Percentiles rank a stretch among this genome's conserved stretches.
These are phyloP conservation scores for Clarireedia hainanense DNA, from an alignment of 2,329 filamentous ascomycete genomes.

Conservation along the genomic window DNA sequence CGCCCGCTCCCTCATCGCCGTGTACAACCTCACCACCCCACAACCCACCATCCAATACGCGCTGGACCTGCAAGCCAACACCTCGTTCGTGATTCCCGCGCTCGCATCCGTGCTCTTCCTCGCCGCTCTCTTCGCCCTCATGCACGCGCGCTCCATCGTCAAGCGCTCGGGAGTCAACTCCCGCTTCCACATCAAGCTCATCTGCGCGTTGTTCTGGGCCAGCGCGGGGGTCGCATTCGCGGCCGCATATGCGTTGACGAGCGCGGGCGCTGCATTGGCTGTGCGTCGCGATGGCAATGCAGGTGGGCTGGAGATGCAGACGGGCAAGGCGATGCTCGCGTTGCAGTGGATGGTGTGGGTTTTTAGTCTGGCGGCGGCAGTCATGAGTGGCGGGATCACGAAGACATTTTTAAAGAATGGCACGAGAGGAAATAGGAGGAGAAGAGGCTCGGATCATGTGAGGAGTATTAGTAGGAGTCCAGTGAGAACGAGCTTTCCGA, in stretches of 20 bases:
- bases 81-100: not conserved
- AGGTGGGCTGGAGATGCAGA: not conserved
- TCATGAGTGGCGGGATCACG: not conserved
- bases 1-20: not conserved
- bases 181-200: not conserved
- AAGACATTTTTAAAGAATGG: not conserved
- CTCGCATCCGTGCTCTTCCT: not conserved
- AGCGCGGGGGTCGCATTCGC: not conserved
- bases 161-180: not conserved
- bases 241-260: not conserved
- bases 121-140: not conserved
- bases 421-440: not conserved
- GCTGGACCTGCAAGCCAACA: not conserved
- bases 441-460: not conserved
- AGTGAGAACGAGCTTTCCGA: not conserved
- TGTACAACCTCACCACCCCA: not conserved
- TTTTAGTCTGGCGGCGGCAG: not conserved
- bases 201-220: not conserved
- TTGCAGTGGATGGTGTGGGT: constrained; percentile 2
- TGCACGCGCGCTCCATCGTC: not conserved
- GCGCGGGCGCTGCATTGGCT: not conserved
- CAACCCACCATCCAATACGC: not conserved
- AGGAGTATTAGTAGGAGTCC: not conserved
- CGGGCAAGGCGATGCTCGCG: not conserved
- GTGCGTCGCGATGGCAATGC: not conserved